Percentiles rank a stretch among this genome's conserved stretches.
Conservation (phyloP, 2,329 filamentous ascomycete genomes). For the Ceratocystiopsis sp. region DNA sequence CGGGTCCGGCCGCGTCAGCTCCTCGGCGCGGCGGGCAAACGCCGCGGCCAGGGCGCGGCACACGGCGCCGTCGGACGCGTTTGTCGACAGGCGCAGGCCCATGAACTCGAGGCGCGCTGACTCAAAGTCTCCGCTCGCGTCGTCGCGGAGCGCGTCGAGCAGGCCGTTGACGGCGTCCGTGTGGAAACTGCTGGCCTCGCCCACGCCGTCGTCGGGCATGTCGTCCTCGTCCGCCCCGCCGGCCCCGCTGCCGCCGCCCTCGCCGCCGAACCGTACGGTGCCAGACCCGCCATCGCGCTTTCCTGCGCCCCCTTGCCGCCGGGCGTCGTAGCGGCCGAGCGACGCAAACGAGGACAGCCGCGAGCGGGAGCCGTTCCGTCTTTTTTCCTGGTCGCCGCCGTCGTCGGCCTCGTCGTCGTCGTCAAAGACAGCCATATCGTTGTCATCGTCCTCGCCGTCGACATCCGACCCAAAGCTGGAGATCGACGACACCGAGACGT, state of each 20-base stretch:
- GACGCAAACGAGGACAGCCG: constrained; percentile 58
- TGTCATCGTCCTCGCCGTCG: constrained; percentile 32
- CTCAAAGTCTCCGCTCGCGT: constrained; percentile 63
- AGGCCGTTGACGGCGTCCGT: constrained; percentile 73
- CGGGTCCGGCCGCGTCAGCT: constrained; percentile 36
- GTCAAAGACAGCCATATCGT: constrained; percentile 34
- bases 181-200: constrained; percentile 48
- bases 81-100: constrained; percentile 75
- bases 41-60: constrained; percentile 72
- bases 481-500: constrained; percentile 36
- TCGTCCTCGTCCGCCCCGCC: neutral
- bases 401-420: constrained; percentile 16
- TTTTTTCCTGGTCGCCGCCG: constrained; percentile 9
- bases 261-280: neutral
- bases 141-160: constrained; percentile 66
- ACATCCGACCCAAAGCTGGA: constrained; percentile 44
- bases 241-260: neutral
- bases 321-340: constrained; percentile 21
- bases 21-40: constrained; percentile 65
- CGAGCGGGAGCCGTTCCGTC: constrained; percentile 37
- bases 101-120: constrained; percentile 75
- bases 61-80: constrained; percentile 79
- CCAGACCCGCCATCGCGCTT: constrained; percentile 33
- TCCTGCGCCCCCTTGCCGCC: too few relatives aligned
- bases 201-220: constrained; percentile 14